Base-by-base conservation (phyloP, 1,284 basidiomycete species). In the Melanopsichium pennsylvanicum region DNA sequence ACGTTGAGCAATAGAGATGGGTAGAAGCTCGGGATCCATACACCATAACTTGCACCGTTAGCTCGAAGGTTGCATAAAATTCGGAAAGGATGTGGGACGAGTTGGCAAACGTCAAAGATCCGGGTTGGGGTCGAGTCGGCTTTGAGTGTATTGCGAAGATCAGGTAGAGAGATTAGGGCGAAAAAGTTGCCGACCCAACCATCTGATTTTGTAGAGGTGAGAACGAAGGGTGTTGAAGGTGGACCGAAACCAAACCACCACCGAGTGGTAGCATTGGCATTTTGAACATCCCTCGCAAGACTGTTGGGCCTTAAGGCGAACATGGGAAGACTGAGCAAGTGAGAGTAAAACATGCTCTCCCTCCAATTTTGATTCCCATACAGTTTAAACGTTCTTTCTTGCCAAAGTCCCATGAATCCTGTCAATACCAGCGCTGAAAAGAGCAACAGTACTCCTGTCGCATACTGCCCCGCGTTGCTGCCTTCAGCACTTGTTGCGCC, bases 331-430 rank as follows among this genome's bases (percentile, higher is more conserved):
- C 89, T 89, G 16, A 93, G 85, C 47, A 82, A 75, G 62, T 85
- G 84, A 10, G 73, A 72, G 73, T 93, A 97, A 83, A 96, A 97
- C 85, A 97, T 88, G 26, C 87, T 88, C 82, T 97, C 93, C 75
- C 90, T 87, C 93, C 93, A 97, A 60, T 87, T 88, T 13, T 77
- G 60, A 23, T 76, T 72, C 16, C 88, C 87, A 77, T 93, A 92
- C 36, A 81, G 83, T 15, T 83, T 81, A 78, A 89, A 92, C 5
- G 91, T 92, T 81, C 85, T 84, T 80, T 97, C 94, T 82, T 97
- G 94, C 31, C 88, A 86, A 26, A 96, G 83, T 0, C 94, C 93
- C 44, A 97, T 87, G 57, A 91, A 84, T 0, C 91, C 91, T 2
- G 89, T 88, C 27, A 96, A 83, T 18, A 96, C 74, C 41, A 97